Evolutionary conservation across 768 basidiomycete genomes (phyloP).

Genomic region (Boletus patriciae): DNA sequence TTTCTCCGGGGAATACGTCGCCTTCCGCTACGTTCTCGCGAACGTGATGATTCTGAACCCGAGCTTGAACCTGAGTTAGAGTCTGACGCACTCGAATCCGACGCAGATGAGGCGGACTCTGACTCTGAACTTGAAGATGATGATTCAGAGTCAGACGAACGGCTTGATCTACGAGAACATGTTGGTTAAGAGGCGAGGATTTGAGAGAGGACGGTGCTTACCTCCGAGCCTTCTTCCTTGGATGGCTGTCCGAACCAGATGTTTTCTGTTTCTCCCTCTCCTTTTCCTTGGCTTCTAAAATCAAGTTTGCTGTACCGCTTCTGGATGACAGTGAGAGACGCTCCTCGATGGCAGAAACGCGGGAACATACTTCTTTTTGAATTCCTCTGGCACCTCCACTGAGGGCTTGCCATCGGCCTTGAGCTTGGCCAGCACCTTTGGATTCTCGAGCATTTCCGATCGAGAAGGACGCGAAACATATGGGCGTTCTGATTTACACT

Average conservation of each 20-base stretch:
- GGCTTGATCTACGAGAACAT: constrained; percentile 32
- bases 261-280: constrained; percentile 51
- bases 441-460: constrained; percentile 83
- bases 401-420: constrained; percentile 71
- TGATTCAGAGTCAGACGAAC: constrained; percentile 29
- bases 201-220: constrained; percentile 35
- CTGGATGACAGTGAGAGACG: constrained; percentile 36
- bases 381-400: constrained; percentile 88
- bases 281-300: constrained; percentile 81
- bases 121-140: constrained; percentile 33
- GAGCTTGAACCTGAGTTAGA: constrained; percentile 43
- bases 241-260: constrained; percentile 29
- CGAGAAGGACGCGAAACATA: constrained; percentile 90
- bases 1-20: constrained; percentile 38
- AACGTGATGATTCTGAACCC: constrained; percentile 46
- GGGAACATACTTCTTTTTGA: constrained; percentile 68
- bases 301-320: constrained; percentile 79
- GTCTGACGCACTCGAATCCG: constrained; percentile 47
- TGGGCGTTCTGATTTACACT: constrained; percentile 80
- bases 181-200: background rate
- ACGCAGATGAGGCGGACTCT: constrained; percentile 17
- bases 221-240: constrained; percentile 39
- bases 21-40: constrained; percentile 42
- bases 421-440: constrained; percentile 61
- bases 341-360: background rate